phyloP scores from a whole-genome alignment of 1,139 yeast genomes.

The Yamadazyma dushanensis region DNA sequence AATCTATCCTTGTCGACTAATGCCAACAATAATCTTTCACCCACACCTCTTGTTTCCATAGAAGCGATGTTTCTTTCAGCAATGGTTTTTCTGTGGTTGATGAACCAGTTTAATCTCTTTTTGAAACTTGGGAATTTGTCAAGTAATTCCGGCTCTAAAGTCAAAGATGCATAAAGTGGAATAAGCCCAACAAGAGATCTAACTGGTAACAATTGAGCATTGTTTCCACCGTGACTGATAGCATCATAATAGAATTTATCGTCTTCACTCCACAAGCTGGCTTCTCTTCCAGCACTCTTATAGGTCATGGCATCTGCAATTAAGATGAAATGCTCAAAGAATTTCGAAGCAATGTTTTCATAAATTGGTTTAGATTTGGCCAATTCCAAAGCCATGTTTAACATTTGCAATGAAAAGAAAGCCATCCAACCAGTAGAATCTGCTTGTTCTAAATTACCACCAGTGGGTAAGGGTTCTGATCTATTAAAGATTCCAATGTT shows the following conservation, averaged over 20 bases:
- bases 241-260: conserved; percentile 93
- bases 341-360: conserved; percentile 93
- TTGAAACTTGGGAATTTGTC: conserved; percentile 82
- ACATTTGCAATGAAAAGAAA: conserved; percentile 86
- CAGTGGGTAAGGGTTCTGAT: conserved; percentile 93
- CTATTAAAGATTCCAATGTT: conserved; percentile 93
- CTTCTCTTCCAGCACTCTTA: conserved; percentile 55
- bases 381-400: conserved; percentile 88
- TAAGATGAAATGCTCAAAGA: conserved; percentile 88
- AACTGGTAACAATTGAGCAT: conserved; percentile 76
- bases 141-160: conserved; percentile 83
- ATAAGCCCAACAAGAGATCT: conserved; percentile 90
- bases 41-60: conserved; percentile 81
- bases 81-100: conserved; percentile 66
- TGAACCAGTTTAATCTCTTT: conserved; percentile 84
- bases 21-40: conserved; percentile 79
- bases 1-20: conserved; percentile 83
- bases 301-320: conserved; percentile 96
- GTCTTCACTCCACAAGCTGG: conserved; percentile 86
- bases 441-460: conserved; percentile 90
- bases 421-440: conserved; percentile 99
- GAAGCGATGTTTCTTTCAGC: conserved; percentile 91
- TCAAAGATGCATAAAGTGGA: conserved; percentile 88
- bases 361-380: conserved; percentile 83
- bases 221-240: conserved; percentile 71